These are phyloP conservation scores for Lasiodiplodia citricola DNA, from an alignment of 2,329 filamentous ascomycete species.

Conservation along the genomic window DNA sequence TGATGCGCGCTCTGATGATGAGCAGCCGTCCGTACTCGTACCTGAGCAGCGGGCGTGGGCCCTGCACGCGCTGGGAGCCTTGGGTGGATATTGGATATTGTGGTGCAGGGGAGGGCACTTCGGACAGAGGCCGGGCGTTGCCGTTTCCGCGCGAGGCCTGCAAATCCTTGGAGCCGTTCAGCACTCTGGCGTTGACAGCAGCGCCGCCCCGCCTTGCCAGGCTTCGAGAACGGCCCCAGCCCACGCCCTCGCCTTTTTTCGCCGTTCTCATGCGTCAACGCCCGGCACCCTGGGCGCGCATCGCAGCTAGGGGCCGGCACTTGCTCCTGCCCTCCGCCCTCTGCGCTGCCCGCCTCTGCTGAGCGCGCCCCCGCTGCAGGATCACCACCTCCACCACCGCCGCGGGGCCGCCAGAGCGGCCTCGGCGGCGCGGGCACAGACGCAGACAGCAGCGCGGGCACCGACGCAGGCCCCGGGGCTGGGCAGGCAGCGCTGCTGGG, in stretches of 20 bases:
- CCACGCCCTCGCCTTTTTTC: conserved; percentile 13
- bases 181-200: conserved; percentile 27
- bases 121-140: conserved; percentile 21
- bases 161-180: conserved; percentile 25
- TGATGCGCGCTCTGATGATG: conserved; percentile 24
- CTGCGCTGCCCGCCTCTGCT: neutral
- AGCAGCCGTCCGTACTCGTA: conserved; percentile 26
- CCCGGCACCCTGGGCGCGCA: conserved; percentile 25
- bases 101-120: conserved; percentile 22
- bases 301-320: conserved; percentile 18
- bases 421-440: neutral
- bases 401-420: conserved; percentile 12
- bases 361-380: neutral
- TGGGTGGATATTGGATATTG: conserved; percentile 24
- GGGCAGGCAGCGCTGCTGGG: neutral
- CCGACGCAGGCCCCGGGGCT: neutral
- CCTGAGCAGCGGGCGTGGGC: conserved; percentile 23
- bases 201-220: conserved; percentile 27
- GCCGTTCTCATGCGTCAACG: conserved; percentile 24
- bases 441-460: neutral
- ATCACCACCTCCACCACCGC: neutral
- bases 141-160: conserved; percentile 25
- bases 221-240: conserved; percentile 24
- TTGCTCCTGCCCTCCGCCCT: conserved; percentile 6
- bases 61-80: conserved; percentile 22